Conservation (phyloP, 768 basidiomycete species). For the Lentinula edodes region DNA sequence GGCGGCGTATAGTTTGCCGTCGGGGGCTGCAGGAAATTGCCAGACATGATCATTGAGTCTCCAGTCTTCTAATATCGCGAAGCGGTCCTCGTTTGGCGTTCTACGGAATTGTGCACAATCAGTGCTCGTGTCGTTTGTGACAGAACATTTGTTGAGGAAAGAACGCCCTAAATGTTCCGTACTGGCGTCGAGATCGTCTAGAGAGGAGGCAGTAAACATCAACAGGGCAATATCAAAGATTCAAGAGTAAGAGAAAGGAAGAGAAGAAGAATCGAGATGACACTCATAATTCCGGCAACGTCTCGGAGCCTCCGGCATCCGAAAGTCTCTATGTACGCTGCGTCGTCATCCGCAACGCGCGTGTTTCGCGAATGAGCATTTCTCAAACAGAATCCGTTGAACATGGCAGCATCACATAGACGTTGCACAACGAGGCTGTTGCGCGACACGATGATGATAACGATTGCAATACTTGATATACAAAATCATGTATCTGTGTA, state of each 20-base stretch:
- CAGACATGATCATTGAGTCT: neutral
- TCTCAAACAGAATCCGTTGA: neutral
- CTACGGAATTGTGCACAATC: neutral
- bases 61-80: neutral
- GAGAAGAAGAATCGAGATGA: too few species aligned
- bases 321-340: too few species aligned
- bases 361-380: too few species aligned
- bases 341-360: too few species aligned
- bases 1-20: too few species aligned
- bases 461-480: neutral
- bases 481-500: neutral
- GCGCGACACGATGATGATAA: neutral
- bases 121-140: neutral
- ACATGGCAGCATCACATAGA: neutral
- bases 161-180: neutral
- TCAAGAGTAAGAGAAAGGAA: too few species aligned
- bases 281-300: too few species aligned
- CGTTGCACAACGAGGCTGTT: neutral
- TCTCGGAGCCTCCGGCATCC: too few species aligned
- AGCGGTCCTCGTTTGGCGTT: conserved; percentile 2
- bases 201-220: neutral
- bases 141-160: neutral
- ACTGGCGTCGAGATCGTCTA: neutral
- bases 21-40: neutral
- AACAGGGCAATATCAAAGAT: too few species aligned